Evolutionary conservation across 371 early-diverging fungal genomes (phyloP).

Genomic region (Enterocytospora artemiae): DNA sequence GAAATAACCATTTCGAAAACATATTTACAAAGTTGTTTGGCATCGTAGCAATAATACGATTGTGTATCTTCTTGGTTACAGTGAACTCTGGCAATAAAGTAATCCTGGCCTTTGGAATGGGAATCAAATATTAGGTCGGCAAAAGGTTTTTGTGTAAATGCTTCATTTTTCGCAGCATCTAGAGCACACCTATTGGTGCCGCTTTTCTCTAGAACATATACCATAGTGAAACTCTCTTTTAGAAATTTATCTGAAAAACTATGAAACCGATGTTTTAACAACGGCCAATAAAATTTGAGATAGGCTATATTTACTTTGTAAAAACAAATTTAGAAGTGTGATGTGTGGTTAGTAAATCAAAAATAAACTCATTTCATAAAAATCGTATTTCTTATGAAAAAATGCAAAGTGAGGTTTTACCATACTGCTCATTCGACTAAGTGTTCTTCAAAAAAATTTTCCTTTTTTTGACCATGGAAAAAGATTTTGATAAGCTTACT

Average conservation of each 20-base stretch:
- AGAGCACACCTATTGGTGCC: conserved; percentile 44
- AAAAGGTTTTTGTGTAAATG: conserved; percentile 58
- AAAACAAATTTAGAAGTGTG: too few relatives aligned
- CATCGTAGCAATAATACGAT: conserved; percentile 55
- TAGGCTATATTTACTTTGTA: too few relatives aligned
- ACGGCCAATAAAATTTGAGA: neutral
- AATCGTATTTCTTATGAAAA: too few relatives aligned
- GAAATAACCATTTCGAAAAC: conserved; percentile 60
- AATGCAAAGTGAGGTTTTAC: too few relatives aligned
- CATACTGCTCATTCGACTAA: too few relatives aligned
- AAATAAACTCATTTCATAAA: too few relatives aligned
- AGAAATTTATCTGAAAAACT: neutral
- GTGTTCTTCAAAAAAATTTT: conserved; percentile 1
- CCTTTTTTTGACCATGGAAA: neutral
- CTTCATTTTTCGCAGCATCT: conserved; percentile 50
- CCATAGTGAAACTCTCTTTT: conserved; percentile 13
- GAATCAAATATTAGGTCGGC: conserved; percentile 52
- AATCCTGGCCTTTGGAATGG: conserved; percentile 41
- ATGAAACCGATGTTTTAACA: neutral
- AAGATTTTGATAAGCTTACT: neutral
- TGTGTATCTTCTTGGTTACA: conserved; percentile 6
- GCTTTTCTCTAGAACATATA: conserved; percentile 43
- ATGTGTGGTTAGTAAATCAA: too few relatives aligned
- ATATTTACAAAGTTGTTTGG: conserved; percentile 58
- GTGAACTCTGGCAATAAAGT: conserved; percentile 49